These are phyloP conservation scores for Protomyces inouyei DNA, from an alignment of 1,139 yeast genomes.

Conservation along the genomic window DNA sequence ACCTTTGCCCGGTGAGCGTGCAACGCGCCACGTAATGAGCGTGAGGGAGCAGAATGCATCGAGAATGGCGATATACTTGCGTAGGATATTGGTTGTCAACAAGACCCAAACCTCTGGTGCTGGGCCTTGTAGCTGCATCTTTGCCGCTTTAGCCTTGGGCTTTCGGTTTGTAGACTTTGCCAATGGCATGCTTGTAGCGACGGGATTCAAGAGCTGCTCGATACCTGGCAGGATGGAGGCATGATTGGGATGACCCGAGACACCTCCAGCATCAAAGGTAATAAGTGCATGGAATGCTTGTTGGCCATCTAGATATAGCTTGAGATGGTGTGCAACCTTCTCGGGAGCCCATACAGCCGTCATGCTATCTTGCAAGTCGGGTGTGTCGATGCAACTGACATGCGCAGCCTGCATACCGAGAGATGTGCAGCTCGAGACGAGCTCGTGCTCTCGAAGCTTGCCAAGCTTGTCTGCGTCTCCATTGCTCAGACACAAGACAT, in stretches of 20 bases:
- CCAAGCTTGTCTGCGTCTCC: constrained; percentile 82
- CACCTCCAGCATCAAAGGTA: constrained; percentile 79
- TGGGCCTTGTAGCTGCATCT: background rate
- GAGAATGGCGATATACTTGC: constrained; percentile 40
- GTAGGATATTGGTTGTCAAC: constrained; percentile 40
- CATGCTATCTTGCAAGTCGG: constrained; percentile 66
- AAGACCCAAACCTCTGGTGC: constrained; percentile 37
- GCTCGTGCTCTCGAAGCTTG: constrained; percentile 53
- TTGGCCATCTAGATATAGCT: background rate
- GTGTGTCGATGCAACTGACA: constrained; percentile 49
- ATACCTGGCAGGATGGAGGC: constrained; percentile 42
- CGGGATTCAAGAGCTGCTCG: constrained; percentile 22
- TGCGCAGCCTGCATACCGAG: constrained; percentile 51
- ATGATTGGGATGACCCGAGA: constrained; percentile 85
- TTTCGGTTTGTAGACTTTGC: background rate
- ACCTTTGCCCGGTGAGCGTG: constrained; percentile 8
- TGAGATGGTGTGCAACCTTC: constrained; percentile 39
- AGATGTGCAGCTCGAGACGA: constrained; percentile 52
- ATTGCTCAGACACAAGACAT: constrained; percentile 58
- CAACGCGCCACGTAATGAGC: constrained; percentile 25
- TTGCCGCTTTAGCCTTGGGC: background rate
- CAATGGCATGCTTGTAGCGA: constrained; percentile 30
- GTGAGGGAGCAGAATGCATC: constrained; percentile 37
- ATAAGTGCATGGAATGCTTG: constrained; percentile 42
- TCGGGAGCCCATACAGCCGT: constrained; percentile 57